phyloP scores from a whole-genome alignment of 805 yeast genomes.

The Metschnikowia cubensis region DNA sequence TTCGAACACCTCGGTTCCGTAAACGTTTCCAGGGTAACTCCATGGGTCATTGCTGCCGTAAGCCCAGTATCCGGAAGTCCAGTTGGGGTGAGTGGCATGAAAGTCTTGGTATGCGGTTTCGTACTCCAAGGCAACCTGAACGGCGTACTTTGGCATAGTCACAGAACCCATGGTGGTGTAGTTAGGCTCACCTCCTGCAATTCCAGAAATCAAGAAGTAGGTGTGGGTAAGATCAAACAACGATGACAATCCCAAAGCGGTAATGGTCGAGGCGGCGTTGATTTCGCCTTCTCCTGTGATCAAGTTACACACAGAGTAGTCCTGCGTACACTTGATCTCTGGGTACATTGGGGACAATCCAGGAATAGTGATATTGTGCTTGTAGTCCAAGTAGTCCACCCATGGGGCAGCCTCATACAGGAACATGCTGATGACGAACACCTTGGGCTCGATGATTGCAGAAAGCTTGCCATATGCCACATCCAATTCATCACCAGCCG shows the following conservation, averaged over 20 bases:
- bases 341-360: conserved; percentile 63
- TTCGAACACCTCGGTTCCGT: conserved; percentile 65
- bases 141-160: conserved; percentile 56
- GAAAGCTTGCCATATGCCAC: conserved; percentile 28
- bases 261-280: conserved; percentile 58
- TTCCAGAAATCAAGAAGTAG: conserved; percentile 61
- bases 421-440: conserved; percentile 54
- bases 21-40: conserved; percentile 50
- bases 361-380: conserved; percentile 56
- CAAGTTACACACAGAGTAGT: conserved; percentile 53
- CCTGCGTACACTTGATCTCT: conserved; percentile 48
- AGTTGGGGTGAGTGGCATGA: conserved; percentile 34
- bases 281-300: conserved; percentile 70
- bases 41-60: conserved; percentile 49
- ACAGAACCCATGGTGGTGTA: conserved; percentile 57
- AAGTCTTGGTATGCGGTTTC: conserved; percentile 46
- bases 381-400: conserved; percentile 45
- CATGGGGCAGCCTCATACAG: conserved; percentile 50
- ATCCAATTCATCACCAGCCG: conserved; percentile 18
- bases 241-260: conserved; percentile 52
- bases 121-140: conserved; percentile 58
- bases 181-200: conserved; percentile 60
- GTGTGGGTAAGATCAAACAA: conserved; percentile 55
- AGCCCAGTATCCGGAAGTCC: conserved; percentile 59
- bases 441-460: conserved; percentile 48